Conservation (phyloP, 2,329 filamentous ascomycete genomes). For the Diaporthe vexans region DNA sequence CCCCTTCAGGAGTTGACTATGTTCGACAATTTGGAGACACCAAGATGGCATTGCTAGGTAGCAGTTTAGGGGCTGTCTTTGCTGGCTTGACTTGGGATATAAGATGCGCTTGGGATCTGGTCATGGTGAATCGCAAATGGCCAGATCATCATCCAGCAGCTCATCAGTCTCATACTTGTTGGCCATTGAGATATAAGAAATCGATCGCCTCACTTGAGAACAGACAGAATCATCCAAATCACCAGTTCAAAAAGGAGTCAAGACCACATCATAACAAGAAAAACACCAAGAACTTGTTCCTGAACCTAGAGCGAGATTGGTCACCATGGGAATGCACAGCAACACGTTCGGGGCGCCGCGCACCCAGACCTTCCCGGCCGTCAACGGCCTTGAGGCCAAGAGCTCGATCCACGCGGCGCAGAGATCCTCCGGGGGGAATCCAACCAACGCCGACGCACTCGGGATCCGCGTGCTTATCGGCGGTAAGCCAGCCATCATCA, state of each 20-base stretch:
- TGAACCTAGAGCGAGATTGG: background rate
- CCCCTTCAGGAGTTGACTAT: background rate
- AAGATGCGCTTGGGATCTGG: conserved; percentile 32
- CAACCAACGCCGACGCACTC: background rate
- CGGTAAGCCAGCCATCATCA: conserved; percentile 11
- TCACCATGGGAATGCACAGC: conserved; percentile 22
- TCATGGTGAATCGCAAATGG: background rate
- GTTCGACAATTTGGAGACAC: conserved; percentile 3
- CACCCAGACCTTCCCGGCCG: background rate
- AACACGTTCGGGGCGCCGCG: background rate
- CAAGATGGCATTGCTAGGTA: conserved; percentile 34
- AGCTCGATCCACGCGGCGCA: background rate
- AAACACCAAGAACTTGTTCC: background rate
- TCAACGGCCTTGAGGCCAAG: background rate
- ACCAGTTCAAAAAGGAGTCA: background rate
- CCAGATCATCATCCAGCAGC: background rate
- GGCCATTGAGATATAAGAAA: background rate
- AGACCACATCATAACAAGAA: background rate
- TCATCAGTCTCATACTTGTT: background rate
- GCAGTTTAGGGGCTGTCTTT: background rate
- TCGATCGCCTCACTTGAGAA: background rate
- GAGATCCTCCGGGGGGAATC: background rate
- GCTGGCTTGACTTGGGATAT: conserved; percentile 16
- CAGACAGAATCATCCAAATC: background rate
- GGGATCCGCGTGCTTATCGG: conserved; percentile 15